A percentile compares a stretch with the other conserved stretches of the same genome.
phyloP scores from a whole-genome alignment of 805 yeast species.

The Kodamaea kaohsiungensis region DNA sequence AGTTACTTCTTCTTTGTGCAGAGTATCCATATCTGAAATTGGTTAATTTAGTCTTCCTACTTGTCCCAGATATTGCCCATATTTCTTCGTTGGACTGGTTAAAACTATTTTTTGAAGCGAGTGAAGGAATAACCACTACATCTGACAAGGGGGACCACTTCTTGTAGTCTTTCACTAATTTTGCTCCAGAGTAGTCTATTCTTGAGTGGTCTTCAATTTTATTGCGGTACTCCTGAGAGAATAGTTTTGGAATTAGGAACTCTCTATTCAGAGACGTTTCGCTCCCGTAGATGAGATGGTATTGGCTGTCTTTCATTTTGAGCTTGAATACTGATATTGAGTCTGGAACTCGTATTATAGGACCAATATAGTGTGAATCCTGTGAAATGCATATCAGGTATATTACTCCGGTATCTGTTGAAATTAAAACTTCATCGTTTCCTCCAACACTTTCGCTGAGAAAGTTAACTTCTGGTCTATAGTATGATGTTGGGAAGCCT shows the following conservation, averaged over 20 bases:
- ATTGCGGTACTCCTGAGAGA: slow-evolving; percentile 14
- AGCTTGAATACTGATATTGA: slow-evolving; percentile 35
- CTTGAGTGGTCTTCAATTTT: slow-evolving; percentile 9
- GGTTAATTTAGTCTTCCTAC: slow-evolving; percentile 32
- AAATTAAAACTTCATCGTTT: slow-evolving; percentile 17
- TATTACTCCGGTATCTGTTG: slow-evolving; percentile 37
- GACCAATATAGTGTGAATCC: slow-evolving; percentile 17
- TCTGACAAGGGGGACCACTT: slow-evolving; percentile 54
- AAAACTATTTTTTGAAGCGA: slow-evolving; percentile 17
- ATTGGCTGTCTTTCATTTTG: slow-evolving; percentile 20
- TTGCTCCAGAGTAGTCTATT: slow-evolving; percentile 23
- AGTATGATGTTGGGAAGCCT: slow-evolving; percentile 43
- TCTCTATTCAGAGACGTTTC: slow-evolving; percentile 42
- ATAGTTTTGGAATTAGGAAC: slow-evolving; percentile 27
- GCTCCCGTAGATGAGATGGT: slow-evolving; percentile 38
- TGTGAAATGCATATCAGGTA: slow-evolving; percentile 20
- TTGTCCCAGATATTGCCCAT: slow-evolving; percentile 43
- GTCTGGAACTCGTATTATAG: slow-evolving; percentile 38
- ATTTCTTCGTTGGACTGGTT: slow-evolving; percentile 35
- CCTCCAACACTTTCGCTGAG: not conserved
- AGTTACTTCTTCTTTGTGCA: slow-evolving; percentile 25
- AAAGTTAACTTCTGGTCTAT: slow-evolving; percentile 33
- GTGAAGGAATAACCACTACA: slow-evolving; percentile 34
- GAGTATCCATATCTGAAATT: slow-evolving; percentile 36
- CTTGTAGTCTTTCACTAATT: slow-evolving; percentile 30